phyloP scores from a whole-genome alignment of 1,284 basidiomycete species.

The Leccinum subrobustum region DNA sequence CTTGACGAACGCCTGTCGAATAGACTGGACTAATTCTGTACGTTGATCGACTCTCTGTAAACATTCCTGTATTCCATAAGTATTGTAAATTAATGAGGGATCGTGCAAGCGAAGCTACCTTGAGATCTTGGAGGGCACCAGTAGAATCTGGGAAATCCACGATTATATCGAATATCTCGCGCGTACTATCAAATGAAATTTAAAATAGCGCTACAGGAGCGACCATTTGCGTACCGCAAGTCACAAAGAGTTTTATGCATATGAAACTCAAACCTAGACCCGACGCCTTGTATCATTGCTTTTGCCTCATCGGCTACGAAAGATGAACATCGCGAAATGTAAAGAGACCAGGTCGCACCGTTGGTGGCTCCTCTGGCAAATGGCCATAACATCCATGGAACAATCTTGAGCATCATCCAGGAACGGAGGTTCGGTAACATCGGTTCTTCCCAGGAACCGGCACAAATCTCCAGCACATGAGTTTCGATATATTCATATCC shows the following conservation, averaged over 20 bases:
- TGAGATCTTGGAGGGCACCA: conserved; percentile 86
- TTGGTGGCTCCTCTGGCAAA: conserved; percentile 66
- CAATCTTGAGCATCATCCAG: conserved; percentile 79
- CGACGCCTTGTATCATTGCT: conserved; percentile 75
- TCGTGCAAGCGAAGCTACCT: conserved; percentile 42
- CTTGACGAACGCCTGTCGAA: conserved; percentile 65
- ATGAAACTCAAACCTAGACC: conserved; percentile 87
- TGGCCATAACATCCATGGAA: conserved; percentile 80
- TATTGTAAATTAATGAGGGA: background rate
- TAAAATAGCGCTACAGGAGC: background rate
- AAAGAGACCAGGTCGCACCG: conserved; percentile 39
- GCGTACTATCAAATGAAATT: conserved; percentile 52
- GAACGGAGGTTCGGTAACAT: conserved; percentile 60
- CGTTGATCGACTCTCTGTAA: conserved; percentile 78
- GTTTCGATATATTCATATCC: conserved; percentile 83
- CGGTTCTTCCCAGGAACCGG: conserved; percentile 66
- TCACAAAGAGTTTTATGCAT: conserved; percentile 88
- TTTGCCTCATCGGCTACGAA: conserved; percentile 64
- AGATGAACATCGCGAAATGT: conserved; percentile 22
- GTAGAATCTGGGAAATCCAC: conserved; percentile 89
- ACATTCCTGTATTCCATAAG: conserved; percentile 54
- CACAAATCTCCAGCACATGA: conserved; percentile 65
- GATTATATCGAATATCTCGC: conserved; percentile 95
- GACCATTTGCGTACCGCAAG: conserved; percentile 58
- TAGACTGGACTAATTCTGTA: conserved; percentile 60